Base-by-base conservation (phyloP, 345 rosid genomes). In the Salix brachista region DNA sequence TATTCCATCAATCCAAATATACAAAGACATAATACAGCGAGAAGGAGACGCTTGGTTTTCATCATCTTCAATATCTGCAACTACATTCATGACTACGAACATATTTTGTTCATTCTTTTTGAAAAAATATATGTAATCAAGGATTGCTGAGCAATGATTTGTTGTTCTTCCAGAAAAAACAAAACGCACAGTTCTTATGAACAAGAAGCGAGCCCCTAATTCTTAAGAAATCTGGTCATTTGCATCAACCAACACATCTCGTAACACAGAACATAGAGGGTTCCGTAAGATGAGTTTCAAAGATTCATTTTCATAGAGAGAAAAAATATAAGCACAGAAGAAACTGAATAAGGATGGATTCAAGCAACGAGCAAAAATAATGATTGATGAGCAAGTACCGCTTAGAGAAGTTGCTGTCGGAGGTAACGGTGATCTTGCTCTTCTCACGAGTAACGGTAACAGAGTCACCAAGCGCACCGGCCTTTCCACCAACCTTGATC, bases 381-480 rank as follows among this genome's bases (percentile, higher is more conserved):
- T 44, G 37, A 12, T 13, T 14, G 18, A 19, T 18, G 69, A 37
- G 41, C 9, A 23, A 23, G 37, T 75, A 67, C 80, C 80, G 36
- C 68, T 80, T 80, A 62, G 79, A 80, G 67, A 80, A 80, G 65
- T 67, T 37, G 70, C 62, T 65, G 25, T 80, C 73, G 18, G 66
- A 56, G 36, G 77, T 76, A 17, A 80, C 77, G 65, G 75, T 80
- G 66, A 80, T 76, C 80, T 80, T 80, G 58, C 14, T 66, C 77
- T 80, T 80, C 52, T 80, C 83, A 21, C 80, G 77, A 26, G 74
- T 52, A 62, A 80, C 65, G 67, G 74, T 21, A 69, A 80, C 70
- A 41, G 74, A 14, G 70, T 80, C 83, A 4, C 77, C 80, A 42
- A 80, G 83, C 18, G 83, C 83, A 60, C 77, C 83, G 28, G 80